Evolutionary conservation across 495 filamentous ascomycete species (phyloP).

Genomic region (Penicillium waksmanii): DNA sequence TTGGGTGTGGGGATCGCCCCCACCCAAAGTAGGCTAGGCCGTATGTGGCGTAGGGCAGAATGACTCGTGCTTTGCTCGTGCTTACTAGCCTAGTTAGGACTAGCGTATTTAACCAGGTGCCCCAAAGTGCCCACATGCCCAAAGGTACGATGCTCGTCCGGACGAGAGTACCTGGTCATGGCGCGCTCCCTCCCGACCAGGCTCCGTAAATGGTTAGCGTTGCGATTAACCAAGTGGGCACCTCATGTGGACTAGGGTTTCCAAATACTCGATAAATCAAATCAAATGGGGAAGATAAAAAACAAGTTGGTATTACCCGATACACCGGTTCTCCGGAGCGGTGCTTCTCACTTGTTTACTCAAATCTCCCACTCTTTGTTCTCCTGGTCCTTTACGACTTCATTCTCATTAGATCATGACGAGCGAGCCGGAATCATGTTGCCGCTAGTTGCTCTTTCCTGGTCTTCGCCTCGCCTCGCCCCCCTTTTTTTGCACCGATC

Average conservation of each 20-base stretch:
- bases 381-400: background rate
- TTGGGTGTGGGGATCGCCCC: background rate
- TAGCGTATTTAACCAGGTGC: background rate
- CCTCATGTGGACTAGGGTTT: background rate
- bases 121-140: background rate
- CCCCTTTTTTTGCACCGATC: background rate
- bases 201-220: background rate
- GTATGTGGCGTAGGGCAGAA: slow-evolving; percentile 2
- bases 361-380: background rate
- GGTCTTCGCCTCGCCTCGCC: background rate
- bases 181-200: background rate
- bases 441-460: background rate
- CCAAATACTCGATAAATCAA: too few species aligned
- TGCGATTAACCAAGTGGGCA: background rate
- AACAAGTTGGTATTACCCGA: background rate
- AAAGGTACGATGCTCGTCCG: background rate
- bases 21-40: background rate
- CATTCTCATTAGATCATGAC: background rate
- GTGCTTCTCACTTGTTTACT: background rate
- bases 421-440: background rate
- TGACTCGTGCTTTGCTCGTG: slow-evolving; percentile 3
- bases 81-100: background rate
- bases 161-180: background rate
- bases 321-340: background rate
- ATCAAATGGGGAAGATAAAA: too few species aligned